A percentile compares a stretch with the other conserved stretches of the same genome.
phyloP scores from a whole-genome alignment of 2,329 filamentous ascomycete genomes.

The Colletotrichum lini region DNA sequence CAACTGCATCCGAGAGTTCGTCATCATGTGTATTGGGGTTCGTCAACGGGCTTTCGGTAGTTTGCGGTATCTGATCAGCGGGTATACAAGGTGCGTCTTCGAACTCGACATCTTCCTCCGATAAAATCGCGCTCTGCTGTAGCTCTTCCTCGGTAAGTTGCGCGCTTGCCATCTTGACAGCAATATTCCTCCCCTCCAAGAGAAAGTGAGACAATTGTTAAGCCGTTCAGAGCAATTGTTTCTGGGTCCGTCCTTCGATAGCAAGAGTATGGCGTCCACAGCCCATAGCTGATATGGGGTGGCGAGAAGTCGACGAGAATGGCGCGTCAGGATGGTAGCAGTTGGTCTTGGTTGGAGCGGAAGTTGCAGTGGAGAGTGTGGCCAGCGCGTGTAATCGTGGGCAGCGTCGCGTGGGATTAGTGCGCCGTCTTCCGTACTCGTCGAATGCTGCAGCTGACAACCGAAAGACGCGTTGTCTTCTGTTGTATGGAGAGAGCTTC shows the following conservation, averaged over 20 bases:
- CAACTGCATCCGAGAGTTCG: slow-evolving; percentile 22
- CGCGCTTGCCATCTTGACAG: slow-evolving; percentile 61
- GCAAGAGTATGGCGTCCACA: neutral
- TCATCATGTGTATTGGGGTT: slow-evolving; percentile 25
- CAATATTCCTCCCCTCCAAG: neutral
- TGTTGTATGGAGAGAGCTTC: neutral
- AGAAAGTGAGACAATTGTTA: neutral
- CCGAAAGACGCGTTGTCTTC: neutral
- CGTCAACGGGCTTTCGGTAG: slow-evolving; percentile 33
- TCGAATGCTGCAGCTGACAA: neutral
- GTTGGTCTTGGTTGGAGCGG: neutral
- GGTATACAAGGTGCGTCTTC: slow-evolving; percentile 54
- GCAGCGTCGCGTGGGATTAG: neutral
- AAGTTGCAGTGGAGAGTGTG: neutral
- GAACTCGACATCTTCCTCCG: slow-evolving; percentile 60
- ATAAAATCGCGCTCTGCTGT: slow-evolving; percentile 68
- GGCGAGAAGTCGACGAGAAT: neutral
- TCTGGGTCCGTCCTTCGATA: slow-evolving; percentile 10
- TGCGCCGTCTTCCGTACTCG: neutral
- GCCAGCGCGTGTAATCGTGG: slow-evolving; percentile 1
- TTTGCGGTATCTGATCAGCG: slow-evolving; percentile 45
- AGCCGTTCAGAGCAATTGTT: neutral
- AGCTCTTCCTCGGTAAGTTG: slow-evolving; percentile 71
- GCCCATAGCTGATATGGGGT: slow-evolving; percentile 28
- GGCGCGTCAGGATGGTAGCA: slow-evolving; percentile 3